Base-by-base conservation (phyloP, 2,329 filamentous ascomycete genomes). In the Trichoderma asperellum region DNA sequence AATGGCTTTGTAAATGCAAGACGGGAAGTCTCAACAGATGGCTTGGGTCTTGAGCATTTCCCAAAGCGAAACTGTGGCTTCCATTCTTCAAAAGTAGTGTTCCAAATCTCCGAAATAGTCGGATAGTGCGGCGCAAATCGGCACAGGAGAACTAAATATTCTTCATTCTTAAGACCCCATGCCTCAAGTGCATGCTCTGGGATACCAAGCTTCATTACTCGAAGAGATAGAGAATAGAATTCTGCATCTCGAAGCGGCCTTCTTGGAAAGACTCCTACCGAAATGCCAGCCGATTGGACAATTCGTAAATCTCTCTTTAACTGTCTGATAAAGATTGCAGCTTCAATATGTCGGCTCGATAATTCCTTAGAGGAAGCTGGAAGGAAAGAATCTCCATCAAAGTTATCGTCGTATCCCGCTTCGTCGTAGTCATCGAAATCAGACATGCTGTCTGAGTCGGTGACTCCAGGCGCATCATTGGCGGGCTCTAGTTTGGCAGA, bases 121-220 rank as follows among this genome's bases (percentile, higher is more conserved):
- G 83, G 84, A 77, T 96, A 97, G 0, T 82, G 84, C n/a, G 79
- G 77, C 0, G 83, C 80, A 72, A 91, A 91, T 43, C 86, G 86
- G 55, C 96, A 85, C 27, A 97, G 82, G 5, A 96, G 82, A 5
- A 95, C 86, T 49, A 97, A 78, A 74, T 95, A 94, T 40, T 94
- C 90, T 0, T 83, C 79, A 0, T 83, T 79, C 16, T 86, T 79
- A 12, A 97, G 77, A 70, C 90, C 86, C 94, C 94, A 97, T 1
- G 93, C 92, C 74, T 91, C 85, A 78, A 93, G 86, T 0, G 89
- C 89, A 75, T 94, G 92, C 47, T 90, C 85, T 0, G 92, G 91
- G 14, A 97, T 87, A 0, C 87, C 89, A 1, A 97, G 85, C 73
- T 91, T 91, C 4, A 85, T 82, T 35, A 92, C 86, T 4, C 88